Base-by-base conservation (phyloP, 495 filamentous ascomycete genomes). In the Penicillium atrosanguineum region DNA sequence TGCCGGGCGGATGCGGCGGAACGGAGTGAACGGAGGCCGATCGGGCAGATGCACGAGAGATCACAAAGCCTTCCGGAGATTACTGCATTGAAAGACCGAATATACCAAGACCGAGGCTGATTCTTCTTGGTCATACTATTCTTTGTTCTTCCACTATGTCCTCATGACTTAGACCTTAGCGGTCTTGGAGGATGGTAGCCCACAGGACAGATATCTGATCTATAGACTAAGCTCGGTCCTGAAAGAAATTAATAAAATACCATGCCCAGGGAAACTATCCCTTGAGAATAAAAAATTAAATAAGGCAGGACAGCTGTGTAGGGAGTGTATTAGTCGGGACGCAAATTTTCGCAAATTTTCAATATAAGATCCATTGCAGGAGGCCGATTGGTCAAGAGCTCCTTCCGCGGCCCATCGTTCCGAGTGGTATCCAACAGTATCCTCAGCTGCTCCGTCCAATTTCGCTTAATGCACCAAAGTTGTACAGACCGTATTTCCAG, bases 1-100 rank as follows among this genome's bases (percentile, higher is more conserved):
- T 60, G 61, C 55, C 58, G 57, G 55, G 63, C 70, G 67, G 67
- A 69, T 59, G 64, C 61, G 40, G 53, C 69, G 70, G 70, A 69
- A 64, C 69, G 61, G 65, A 61, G 52, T 43, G 50, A 42, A 58
- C 59, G 55, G 61, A 63, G 59, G 51, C 69, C 68, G 69, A 68
- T 44, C 52, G 39, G 57, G 48, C 54, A 52, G 50, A 59, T 56
- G 59, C 53, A 61, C 41, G 49, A 52, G 52, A 54, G 52, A 56
- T 65, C 59, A 67, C 59, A 59, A 57, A 19, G 20, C 41, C 36
- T 11, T 25, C 52, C 54, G 59, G 62, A 57, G 46, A 46, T 64
- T 58, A 51, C 43, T 34, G 26, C 0, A 8, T 11, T 21, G 6
- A 16, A 37, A 28, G 18, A 11, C 39, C 38, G 37, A 51, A n/a